A percentile compares a stretch with the other conserved stretches of the same genome.
These are phyloP conservation scores for Quillaja saponaria DNA, from an alignment of 306 rosid genomes.

Conservation along the genomic window DNA sequence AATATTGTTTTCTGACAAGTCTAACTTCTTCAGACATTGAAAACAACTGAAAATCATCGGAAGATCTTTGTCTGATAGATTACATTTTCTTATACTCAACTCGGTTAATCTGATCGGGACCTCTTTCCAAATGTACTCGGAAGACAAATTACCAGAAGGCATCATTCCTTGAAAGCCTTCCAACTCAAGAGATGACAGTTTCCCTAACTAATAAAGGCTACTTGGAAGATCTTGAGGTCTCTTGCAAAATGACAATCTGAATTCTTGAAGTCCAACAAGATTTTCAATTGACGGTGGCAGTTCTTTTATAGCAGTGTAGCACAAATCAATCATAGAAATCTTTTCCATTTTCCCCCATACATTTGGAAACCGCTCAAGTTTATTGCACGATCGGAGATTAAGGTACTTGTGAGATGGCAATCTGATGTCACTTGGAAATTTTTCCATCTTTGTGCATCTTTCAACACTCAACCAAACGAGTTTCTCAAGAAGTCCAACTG, in stretches of 20 bases:
- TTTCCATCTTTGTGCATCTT: not conserved
- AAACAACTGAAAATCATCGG: slow-evolving; percentile 39
- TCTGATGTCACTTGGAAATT: not conserved
- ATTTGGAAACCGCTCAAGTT: not conserved
- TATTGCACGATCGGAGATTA: not conserved
- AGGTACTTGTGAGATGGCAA: not conserved
- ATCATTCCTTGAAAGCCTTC: slow-evolving; percentile 38
- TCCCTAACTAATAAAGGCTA: slow-evolving; percentile 32
- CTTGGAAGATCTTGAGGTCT: slow-evolving; percentile 42
- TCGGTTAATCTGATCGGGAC: slow-evolving; percentile 21
- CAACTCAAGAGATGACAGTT: slow-evolving; percentile 39
- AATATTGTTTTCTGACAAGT: slow-evolving; percentile 37
- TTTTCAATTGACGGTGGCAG: slow-evolving; percentile 17
- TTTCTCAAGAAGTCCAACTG: not conserved
- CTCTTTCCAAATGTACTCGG: slow-evolving; percentile 25
- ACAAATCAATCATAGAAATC: not conserved
- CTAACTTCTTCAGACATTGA: slow-evolving; percentile 31
- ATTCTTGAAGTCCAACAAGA: slow-evolving; percentile 40
- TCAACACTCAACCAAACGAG: not conserved
- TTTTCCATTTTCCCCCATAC: not conserved
- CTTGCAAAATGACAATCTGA: slow-evolving; percentile 44
- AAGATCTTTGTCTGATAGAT: slow-evolving; percentile 44
- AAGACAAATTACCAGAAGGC: slow-evolving; percentile 19
- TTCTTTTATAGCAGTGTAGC: not conserved
- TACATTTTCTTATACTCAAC: slow-evolving; percentile 41